Evolutionary conservation across 2,329 filamentous ascomycete species (phyloP).

Genomic region (Ophiocordyceps camponoti-leonardi): DNA sequence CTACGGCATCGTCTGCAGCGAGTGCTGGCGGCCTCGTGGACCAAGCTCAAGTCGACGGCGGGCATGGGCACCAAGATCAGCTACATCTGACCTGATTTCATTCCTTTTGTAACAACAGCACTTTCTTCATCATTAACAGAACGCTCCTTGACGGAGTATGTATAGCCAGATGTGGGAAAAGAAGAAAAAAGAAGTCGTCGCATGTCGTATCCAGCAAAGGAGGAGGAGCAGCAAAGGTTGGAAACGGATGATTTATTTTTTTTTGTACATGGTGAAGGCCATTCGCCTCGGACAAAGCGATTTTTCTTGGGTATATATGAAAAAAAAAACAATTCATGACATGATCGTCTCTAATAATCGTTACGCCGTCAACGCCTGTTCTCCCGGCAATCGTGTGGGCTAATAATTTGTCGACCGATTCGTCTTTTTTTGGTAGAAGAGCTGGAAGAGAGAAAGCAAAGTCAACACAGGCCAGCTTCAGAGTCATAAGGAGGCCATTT

Average conservation of each 20-base stretch:
- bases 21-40: slow-evolving; percentile 54
- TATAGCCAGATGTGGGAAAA: background rate
- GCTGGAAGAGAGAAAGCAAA: slow-evolving; percentile 15
- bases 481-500: background rate
- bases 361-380: slow-evolving; percentile 7
- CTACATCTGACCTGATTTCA: slow-evolving; percentile 52
- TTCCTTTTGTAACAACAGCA: slow-evolving; percentile 5
- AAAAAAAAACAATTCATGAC: background rate
- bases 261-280: background rate
- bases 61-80: slow-evolving; percentile 97
- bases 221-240: background rate
- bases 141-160: background rate
- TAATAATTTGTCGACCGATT: slow-evolving; percentile 42
- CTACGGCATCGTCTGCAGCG: slow-evolving; percentile 58
- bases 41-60: slow-evolving; percentile 66
- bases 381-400: slow-evolving; percentile 10
- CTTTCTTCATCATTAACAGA: slow-evolving; percentile 10
- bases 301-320: background rate
- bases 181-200: background rate
- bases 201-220: background rate
- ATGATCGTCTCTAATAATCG: background rate
- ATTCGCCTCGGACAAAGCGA: background rate
- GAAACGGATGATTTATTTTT: background rate
- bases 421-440: slow-evolving; percentile 52
- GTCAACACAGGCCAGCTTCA: background rate